Base-by-base conservation (phyloP, 129 eudicot genomes). In the Sambucus nigra region DNA sequence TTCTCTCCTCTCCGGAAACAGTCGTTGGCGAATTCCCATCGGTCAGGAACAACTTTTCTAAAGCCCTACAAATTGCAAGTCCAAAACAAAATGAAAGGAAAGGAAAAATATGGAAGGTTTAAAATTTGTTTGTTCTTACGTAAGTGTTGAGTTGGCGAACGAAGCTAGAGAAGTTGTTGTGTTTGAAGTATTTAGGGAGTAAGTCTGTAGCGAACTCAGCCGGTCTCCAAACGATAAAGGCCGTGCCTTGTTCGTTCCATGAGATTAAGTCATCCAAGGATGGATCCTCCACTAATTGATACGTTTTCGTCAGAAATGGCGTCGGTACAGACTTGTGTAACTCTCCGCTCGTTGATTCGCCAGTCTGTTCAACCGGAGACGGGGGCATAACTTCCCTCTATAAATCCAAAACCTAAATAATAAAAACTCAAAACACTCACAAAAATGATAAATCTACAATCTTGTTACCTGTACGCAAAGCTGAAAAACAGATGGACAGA, bases 101-200 rank as follows among this genome's bases (percentile, higher is more conserved):
- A 35, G 2, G 13, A 2, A 7, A 35, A 35, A 35, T 35, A 35
- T 35, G 1, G 13, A 35, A 2, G 9, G 13, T 35, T 9, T 9
- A 31, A 31, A 9, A 31, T 5, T 31, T 31, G 5, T 31, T 5
- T 31, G 5, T 31, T 24, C 76, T 59, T 61, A 88, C 94, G 29
- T 88, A 83, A 16, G 94, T 88, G 42, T 80, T 88, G 11, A 83
- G 78, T 25, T 88, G 94, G 0, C 94, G 91, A 47, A 84, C 84
- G 29, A 88, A 88, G 60, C 97, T 88, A 0, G 97, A 88, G 68
- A 88, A 88, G 65, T 88, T 88, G 25, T 80, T 79, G 69, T 88
- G 97, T 53, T 88, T 88, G 58, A 88, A 88, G 62, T 80, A 84
- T 29, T 69, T 77, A 0, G 94, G 94, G 23, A 88, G 81, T 64